Conservation (phyloP, 2,329 filamentous ascomycete genomes). For the Sclerotinia sclerotiorum region DNA sequence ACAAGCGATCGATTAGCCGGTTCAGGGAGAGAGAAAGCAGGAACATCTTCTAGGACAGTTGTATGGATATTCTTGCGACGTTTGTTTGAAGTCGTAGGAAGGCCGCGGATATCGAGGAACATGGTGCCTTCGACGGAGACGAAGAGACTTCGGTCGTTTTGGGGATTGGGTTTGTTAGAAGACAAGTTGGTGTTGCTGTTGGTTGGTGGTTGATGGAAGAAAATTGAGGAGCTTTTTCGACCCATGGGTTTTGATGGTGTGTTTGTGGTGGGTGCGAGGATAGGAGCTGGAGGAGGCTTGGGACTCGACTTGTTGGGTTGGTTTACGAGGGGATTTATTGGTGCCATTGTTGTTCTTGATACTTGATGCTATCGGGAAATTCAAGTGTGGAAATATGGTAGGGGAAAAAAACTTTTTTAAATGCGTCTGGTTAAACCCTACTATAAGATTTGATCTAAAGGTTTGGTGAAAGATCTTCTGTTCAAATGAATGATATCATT, state of each 20-base stretch:
- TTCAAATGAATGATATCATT: neutral
- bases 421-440: neutral
- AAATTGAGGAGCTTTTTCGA: slow-evolving; percentile 1
- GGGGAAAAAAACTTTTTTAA: neutral
- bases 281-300: neutral
- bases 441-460: neutral
- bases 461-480: neutral
- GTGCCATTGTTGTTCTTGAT: neutral
- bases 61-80: neutral
- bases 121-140: neutral
- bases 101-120: neutral
- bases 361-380: neutral
- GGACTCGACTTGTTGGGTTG: neutral
- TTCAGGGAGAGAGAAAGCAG: neutral
- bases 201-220: neutral
- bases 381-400: neutral
- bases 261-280: neutral
- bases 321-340: no score
- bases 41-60: neutral
- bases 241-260: neutral
- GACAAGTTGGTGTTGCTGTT: no score
- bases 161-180: neutral
- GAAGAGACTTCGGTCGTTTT: neutral
- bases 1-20: neutral
- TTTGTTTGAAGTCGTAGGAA: neutral